These are phyloP conservation scores for Cyclostephanos tholiformis DNA, from an alignment of 108 stramenopile genomes.

Conservation along the genomic window DNA sequence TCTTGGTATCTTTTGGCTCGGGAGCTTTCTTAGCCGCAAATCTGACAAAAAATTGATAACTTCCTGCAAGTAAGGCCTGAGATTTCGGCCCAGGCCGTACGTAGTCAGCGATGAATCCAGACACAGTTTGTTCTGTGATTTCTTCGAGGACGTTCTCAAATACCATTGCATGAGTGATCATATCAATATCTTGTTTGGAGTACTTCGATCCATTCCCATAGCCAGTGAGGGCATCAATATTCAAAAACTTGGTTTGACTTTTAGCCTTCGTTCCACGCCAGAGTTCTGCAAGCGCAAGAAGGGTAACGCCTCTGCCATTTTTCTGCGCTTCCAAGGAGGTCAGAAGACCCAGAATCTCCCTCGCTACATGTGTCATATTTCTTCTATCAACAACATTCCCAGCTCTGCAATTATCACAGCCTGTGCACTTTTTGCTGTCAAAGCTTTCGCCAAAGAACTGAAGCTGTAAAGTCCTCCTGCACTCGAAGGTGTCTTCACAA, in stretches of 20 bases:
- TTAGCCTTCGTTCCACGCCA: conserved; percentile 80
- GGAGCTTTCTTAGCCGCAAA: conserved; percentile 51
- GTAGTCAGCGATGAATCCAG: conserved; percentile 78
- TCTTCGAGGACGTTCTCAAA: conserved; percentile 78
- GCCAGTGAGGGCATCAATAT: conserved; percentile 28
- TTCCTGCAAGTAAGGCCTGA: conserved; percentile 42
- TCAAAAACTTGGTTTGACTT: conserved; percentile 57
- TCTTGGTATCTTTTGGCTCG: conserved; percentile 40
- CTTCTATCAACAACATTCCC: conserved; percentile 63
- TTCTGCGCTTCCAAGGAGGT: conserved; percentile 40
- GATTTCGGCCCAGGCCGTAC: conserved; percentile 67
- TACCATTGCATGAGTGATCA: conserved; percentile 71
- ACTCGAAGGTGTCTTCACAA: conserved; percentile 84
- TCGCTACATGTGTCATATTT: conserved; percentile 67
- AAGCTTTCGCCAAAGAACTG: conserved; percentile 92
- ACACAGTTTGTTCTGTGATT: conserved; percentile 38
- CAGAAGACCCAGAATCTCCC: conserved; percentile 60
- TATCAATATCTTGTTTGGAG: conserved; percentile 70
- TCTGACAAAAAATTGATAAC: conserved; percentile 63
- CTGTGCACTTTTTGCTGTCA: conserved; percentile 75
- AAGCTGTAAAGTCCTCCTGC: conserved; percentile 88
- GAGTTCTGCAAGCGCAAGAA: conserved; percentile 73
- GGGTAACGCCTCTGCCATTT: conserved; percentile 60
- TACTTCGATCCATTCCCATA: conserved; percentile 73
- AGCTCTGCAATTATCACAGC: conserved; percentile 88